phyloP scores from a whole-genome alignment of 371 early-diverging fungal species.

The Pancytospora epiphaga region DNA sequence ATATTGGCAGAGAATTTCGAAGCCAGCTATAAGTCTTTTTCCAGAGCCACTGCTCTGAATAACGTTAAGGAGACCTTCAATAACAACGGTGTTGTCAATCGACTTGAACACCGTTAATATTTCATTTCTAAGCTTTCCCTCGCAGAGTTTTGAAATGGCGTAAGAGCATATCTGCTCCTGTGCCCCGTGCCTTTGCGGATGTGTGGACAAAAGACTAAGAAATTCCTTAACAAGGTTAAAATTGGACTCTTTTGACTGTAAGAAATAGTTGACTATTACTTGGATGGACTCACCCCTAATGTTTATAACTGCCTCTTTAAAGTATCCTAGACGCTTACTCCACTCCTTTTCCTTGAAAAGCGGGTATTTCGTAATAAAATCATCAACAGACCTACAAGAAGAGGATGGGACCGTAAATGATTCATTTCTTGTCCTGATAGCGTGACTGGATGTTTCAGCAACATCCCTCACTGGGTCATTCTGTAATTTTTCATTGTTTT shows the following conservation, averaged over 20 bases:
- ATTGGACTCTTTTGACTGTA: conserved; percentile 6
- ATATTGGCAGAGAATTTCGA: conserved; percentile 5
- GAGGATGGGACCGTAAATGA: too few species aligned
- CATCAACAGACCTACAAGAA: background rate
- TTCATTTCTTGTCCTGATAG: too few species aligned
- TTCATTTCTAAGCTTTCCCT: conserved; percentile 12
- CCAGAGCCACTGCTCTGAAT: conserved; percentile 1
- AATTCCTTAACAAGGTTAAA: conserved; percentile 6
- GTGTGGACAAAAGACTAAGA: background rate
- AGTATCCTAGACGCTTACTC: conserved; percentile 18
- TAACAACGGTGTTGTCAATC: background rate
- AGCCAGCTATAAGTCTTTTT: background rate
- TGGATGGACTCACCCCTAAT: background rate
- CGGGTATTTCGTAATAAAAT: conserved; percentile 24
- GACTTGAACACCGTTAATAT: conserved; percentile 6
- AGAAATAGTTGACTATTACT: conserved; percentile 1
- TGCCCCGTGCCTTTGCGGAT: background rate
- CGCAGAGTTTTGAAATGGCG: conserved; percentile 9
- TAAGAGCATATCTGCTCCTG: background rate
- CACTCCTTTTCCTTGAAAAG: conserved; percentile 25
- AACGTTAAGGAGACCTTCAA: background rate
- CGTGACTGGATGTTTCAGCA: too few species aligned
- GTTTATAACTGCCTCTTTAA: conserved; percentile 4
- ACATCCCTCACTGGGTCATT: too few species aligned
- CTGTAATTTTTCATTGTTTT: too few species aligned